A percentile compares a stretch with the other conserved stretches of the same genome.
phyloP scores from a whole-genome alignment of 768 basidiomycete species.

The Tylopilus plumbeoviolaceoides region DNA sequence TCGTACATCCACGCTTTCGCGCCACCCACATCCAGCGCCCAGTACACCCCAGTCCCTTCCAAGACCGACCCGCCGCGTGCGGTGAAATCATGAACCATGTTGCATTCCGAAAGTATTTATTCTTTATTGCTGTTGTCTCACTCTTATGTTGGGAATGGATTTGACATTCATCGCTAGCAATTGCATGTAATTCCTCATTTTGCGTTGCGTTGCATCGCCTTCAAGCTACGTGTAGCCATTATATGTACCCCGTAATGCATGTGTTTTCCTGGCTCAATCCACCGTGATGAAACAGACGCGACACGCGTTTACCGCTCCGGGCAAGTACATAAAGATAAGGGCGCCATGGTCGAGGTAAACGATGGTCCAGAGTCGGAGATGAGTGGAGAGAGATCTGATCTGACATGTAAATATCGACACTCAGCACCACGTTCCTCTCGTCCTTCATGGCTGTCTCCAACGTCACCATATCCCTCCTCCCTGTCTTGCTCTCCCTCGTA shows the following conservation, averaged over 20 bases:
- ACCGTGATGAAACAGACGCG: neutral
- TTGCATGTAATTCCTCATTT: neutral
- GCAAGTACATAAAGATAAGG: conserved; percentile 6
- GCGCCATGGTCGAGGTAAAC: neutral
- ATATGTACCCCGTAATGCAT: conserved; percentile 12
- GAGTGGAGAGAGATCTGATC: conserved; percentile 5
- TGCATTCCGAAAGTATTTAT: conserved; percentile 25
- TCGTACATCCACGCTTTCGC: conserved; percentile 14
- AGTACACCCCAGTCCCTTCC: conserved; percentile 13
- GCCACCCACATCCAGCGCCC: conserved; percentile 13
- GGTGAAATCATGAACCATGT: conserved; percentile 4
- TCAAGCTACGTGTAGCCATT: conserved; percentile 6
- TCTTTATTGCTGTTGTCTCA: conserved; percentile 35
- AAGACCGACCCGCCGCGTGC: conserved; percentile 13
- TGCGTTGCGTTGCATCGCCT: neutral
- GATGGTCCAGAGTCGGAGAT: neutral
- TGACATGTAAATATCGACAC: conserved; percentile 14
- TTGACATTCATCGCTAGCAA: neutral
- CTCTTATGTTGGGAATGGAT: conserved; percentile 8
- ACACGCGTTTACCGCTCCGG: neutral
- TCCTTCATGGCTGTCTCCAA: conserved; percentile 26
- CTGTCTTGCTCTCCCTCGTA: conserved; percentile 66
- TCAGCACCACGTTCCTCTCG: conserved; percentile 5
- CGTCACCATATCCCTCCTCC: conserved; percentile 67
- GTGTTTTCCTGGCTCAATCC: neutral